These are phyloP conservation scores for Globisporangium abappressorium DNA, from an alignment of 352 stramenopile genomes.

Conservation along the genomic window DNA sequence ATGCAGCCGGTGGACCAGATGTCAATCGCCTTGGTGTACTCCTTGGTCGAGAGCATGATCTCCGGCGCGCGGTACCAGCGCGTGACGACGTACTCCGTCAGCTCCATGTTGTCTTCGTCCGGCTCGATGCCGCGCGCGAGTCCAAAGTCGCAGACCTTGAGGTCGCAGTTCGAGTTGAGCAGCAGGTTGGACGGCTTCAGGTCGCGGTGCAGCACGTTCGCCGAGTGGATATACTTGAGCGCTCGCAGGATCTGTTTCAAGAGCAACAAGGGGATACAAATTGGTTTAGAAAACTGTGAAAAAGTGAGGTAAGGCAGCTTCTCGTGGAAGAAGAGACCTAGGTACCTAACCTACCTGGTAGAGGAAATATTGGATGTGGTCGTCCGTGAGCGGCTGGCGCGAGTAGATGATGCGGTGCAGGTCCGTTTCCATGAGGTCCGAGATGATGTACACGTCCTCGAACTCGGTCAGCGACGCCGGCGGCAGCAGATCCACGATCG, in stretches of 20 bases:
- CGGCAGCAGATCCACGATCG: slow-evolving; percentile 94
- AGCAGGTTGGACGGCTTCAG: slow-evolving; percentile 98
- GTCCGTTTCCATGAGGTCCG: slow-evolving; percentile 98
- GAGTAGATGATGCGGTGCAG: slow-evolving; percentile 98
- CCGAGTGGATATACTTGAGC: slow-evolving; percentile 93
- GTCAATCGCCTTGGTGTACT: slow-evolving; percentile 97
- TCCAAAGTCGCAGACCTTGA: slow-evolving; percentile 91
- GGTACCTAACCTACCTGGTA: slow-evolving; percentile 62
- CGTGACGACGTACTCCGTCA: slow-evolving; percentile 91
- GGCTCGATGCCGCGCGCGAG: slow-evolving; percentile 81
- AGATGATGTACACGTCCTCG: slow-evolving; percentile 98
- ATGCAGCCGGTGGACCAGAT: slow-evolving; percentile 95
- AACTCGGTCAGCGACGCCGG: slow-evolving; percentile 92
- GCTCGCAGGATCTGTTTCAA: slow-evolving; percentile 90
- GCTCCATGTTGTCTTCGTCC: slow-evolving; percentile 86
- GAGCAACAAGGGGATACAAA: neutral
- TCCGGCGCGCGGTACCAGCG: slow-evolving; percentile 91
- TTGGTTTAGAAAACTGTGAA: neutral
- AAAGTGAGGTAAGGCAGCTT: neutral
- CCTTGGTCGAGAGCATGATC: slow-evolving; percentile 95
- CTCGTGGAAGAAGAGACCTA: neutral
- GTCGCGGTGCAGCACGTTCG: slow-evolving; percentile 94
- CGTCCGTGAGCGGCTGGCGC: slow-evolving; percentile 88
- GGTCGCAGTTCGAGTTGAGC: slow-evolving; percentile 92
- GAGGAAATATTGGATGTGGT: slow-evolving; percentile 93